Percentiles rank a stretch among this genome's conserved stretches.
Evolutionary conservation across 306 rosid species (phyloP).

Genomic region (Quercus engelmannii): DNA sequence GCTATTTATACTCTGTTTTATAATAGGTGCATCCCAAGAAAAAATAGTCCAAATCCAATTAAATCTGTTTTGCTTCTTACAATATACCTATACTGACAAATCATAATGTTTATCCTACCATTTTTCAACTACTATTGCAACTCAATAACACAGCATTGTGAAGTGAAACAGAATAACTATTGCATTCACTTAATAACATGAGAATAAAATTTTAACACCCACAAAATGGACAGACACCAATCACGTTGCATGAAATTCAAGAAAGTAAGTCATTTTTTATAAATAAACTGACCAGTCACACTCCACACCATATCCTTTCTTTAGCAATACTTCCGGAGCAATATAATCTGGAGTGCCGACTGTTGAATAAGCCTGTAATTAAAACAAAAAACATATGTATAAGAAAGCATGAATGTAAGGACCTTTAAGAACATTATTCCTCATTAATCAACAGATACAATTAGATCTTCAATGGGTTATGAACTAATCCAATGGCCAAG

Average conservation of each 20-base stretch:
- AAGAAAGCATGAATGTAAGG: slow-evolving; percentile 16
- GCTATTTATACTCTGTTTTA: not conserved
- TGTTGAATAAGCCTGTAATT: slow-evolving; percentile 79
- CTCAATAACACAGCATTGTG: not conserved
- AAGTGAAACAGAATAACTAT: slow-evolving; percentile 8
- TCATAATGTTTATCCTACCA: not conserved
- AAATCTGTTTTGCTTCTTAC: not conserved
- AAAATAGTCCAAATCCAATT: not conserved
- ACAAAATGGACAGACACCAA: slow-evolving; percentile 9
- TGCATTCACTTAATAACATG: slow-evolving; percentile 18
- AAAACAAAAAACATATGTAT: slow-evolving; percentile 19
- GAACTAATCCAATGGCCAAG: not conserved
- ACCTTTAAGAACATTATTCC: not conserved
- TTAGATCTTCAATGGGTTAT: slow-evolving; percentile 6
- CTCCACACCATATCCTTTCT: slow-evolving; percentile 84
- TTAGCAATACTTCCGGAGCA: slow-evolving; percentile 86
- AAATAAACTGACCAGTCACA: slow-evolving; percentile 74
- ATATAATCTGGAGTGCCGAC: slow-evolving; percentile 95
- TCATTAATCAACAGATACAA: slow-evolving; percentile 4
- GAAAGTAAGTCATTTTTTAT: slow-evolving; percentile 1
- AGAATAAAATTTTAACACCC: not conserved
- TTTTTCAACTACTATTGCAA: not conserved
- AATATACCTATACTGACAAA: not conserved
- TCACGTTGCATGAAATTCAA: not conserved
- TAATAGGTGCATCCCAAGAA: not conserved